Percentiles rank a stretch among this genome's conserved stretches.
phyloP scores from a whole-genome alignment of 805 yeast genomes.

The Cyberlindnera petersonii region DNA sequence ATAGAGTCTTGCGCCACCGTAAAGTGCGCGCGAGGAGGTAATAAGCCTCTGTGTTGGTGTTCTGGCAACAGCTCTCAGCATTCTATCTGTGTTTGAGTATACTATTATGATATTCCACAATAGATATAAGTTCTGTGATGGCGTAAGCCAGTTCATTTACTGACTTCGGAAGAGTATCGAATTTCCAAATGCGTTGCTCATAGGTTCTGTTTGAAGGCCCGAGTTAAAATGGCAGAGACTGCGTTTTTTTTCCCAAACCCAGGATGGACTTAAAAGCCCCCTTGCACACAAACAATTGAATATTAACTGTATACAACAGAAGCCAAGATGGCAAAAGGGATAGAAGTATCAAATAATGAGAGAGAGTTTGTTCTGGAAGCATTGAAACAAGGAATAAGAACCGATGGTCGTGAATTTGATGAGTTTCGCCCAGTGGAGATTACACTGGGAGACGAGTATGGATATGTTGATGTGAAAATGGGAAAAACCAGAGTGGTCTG shows the following conservation, averaged over 20 bases:
- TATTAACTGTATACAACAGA: too few species aligned
- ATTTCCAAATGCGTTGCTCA: too few species aligned
- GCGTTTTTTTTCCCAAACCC: not conserved
- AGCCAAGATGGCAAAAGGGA: constrained; percentile 52
- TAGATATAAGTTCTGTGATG: too few species aligned
- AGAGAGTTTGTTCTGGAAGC: constrained; percentile 56
- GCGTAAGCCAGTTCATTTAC: too few species aligned
- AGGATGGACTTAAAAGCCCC: not conserved
- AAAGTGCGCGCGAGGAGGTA: not conserved
- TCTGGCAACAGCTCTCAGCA: constrained; percentile 8
- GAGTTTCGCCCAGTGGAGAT: constrained; percentile 67
- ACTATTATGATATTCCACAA: too few species aligned
- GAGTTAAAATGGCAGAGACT: too few species aligned
- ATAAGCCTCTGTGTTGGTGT: constrained; percentile 5
- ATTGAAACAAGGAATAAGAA: constrained; percentile 56
- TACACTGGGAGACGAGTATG: constrained; percentile 64
- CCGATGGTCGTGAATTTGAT: constrained; percentile 64
- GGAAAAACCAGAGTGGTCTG: constrained; percentile 75
- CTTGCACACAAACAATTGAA: not conserved
- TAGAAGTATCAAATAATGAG: constrained; percentile 64
- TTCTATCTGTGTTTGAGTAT: not conserved
- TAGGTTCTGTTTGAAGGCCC: too few species aligned
- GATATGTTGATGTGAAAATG: constrained; percentile 72
- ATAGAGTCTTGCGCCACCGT: constrained; percentile 8
- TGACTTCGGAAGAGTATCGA: too few species aligned